Conservation (phyloP, 495 filamentous ascomycete genomes). For the Barbatosphaeria neglecta region DNA sequence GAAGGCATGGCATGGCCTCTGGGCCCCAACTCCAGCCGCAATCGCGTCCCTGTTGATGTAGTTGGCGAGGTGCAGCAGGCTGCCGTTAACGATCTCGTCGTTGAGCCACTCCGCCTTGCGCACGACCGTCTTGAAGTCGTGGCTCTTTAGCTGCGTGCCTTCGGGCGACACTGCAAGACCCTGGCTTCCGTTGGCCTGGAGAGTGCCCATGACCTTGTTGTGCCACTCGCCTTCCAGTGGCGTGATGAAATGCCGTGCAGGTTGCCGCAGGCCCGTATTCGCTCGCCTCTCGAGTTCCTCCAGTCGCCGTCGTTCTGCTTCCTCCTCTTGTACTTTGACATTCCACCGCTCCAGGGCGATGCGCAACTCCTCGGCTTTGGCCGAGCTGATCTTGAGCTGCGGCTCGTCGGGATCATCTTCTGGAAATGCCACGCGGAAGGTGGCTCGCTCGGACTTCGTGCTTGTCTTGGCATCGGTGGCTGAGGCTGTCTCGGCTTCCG, state of each 20-base stretch:
- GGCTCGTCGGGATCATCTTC: not conserved
- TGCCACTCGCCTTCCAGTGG: constrained; percentile 20
- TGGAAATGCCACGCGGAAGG: not conserved
- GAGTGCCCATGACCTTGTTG: constrained; percentile 6
- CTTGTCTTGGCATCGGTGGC: no score
- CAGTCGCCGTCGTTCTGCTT: constrained; percentile 7
- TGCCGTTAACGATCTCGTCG: constrained; percentile 68
- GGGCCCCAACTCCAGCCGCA: constrained; percentile 38
- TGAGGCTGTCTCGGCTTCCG: no score
- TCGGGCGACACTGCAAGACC: constrained; percentile 32
- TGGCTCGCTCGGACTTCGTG: not conserved
- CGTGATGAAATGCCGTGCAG: constrained; percentile 12
- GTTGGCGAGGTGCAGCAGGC: constrained; percentile 48
- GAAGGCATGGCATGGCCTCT: constrained; percentile 59
- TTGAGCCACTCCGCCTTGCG: constrained; percentile 57
- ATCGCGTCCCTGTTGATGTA: constrained; percentile 40
- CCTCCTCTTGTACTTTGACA: constrained; percentile 7
- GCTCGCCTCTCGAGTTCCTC: constrained; percentile 1
- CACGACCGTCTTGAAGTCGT: constrained; percentile 53
- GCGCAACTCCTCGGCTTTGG: not conserved
- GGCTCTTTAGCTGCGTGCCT: constrained; percentile 43
- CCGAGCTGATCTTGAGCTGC: not conserved
- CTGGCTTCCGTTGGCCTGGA: constrained; percentile 3
- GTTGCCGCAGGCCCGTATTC: constrained; percentile 7
- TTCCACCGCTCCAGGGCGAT: not conserved